Evolutionary conservation across 169 alveolate genomes (phyloP).

Genomic region (Eimeria sp.): DNA sequence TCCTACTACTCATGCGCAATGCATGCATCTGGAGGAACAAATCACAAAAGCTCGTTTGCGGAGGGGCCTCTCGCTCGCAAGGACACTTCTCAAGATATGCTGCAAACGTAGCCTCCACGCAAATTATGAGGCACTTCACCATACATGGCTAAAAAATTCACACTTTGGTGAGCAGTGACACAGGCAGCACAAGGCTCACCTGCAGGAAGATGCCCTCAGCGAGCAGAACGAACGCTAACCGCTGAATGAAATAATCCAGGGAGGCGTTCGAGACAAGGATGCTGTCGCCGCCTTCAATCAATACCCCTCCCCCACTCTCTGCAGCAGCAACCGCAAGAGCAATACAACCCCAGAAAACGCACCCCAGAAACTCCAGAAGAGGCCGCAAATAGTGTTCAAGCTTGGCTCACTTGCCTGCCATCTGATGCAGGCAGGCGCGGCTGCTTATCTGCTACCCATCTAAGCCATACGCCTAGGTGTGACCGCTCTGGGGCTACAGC

Average conservation of each 20-base stretch:
- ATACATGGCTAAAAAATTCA: background rate
- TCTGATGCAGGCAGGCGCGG: background rate
- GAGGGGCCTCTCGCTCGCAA: background rate
- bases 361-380: background rate
- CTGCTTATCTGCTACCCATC: background rate
- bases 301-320: slow-evolving; percentile 42
- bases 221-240: slow-evolving; percentile 57
- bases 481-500: background rate
- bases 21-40: background rate
- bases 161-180: background rate
- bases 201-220: slow-evolving; percentile 80
- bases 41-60: background rate
- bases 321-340: slow-evolving; percentile 13
- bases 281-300: slow-evolving; percentile 50
- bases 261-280: slow-evolving; percentile 54
- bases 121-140: background rate
- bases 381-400: background rate
- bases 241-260: slow-evolving; percentile 78
- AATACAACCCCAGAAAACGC: background rate
- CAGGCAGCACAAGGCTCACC: slow-evolving; percentile 44
- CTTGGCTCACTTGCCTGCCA: background rate
- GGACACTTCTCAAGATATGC: background rate
- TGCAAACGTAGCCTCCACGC: background rate
- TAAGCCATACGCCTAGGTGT: background rate
- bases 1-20: background rate